Evolutionary conservation across 495 filamentous ascomycete species (phyloP).

Genomic region (Chlorociboria aeruginascens): DNA sequence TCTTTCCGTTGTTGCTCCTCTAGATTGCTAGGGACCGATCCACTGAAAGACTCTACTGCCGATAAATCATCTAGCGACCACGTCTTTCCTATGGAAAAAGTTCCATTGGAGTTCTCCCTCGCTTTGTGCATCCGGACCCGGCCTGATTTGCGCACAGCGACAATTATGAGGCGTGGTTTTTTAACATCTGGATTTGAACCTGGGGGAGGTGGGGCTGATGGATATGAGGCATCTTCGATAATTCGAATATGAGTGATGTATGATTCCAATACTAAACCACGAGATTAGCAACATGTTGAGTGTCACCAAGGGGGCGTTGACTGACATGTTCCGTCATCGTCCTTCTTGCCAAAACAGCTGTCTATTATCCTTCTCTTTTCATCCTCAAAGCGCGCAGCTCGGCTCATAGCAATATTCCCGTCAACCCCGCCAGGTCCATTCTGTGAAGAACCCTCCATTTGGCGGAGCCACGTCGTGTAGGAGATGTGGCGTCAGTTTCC

Average conservation of each 20-base stretch:
- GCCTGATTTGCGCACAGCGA: constrained; percentile 84
- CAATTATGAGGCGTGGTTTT: constrained; percentile 81
- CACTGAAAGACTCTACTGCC: constrained; percentile 64
- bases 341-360: constrained; percentile 83
- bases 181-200: constrained; percentile 56
- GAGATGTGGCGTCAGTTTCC: background rate
- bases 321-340: constrained; percentile 70
- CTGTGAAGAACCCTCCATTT: constrained; percentile 20
- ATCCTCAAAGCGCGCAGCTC: constrained; percentile 88
- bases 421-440: constrained; percentile 19
- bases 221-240: constrained; percentile 69
- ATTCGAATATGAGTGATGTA: constrained; percentile 96
- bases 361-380: constrained; percentile 88
- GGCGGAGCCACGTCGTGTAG: constrained; percentile 19
- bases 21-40: constrained; percentile 37
- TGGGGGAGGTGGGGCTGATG: constrained; percentile 76
- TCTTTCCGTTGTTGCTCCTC: constrained; percentile 56
- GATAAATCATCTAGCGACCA: constrained; percentile 87
- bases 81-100: constrained; percentile 96
- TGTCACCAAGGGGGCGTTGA: constrained; percentile 5
- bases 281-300: too few species aligned
- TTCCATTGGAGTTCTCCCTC: constrained; percentile 83
- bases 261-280: constrained; percentile 62
- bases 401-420: constrained; percentile 33
- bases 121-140: constrained; percentile 93